phyloP scores from a whole-genome alignment of 1,284 basidiomycete genomes.

The Malassezia dermatis region DNA sequence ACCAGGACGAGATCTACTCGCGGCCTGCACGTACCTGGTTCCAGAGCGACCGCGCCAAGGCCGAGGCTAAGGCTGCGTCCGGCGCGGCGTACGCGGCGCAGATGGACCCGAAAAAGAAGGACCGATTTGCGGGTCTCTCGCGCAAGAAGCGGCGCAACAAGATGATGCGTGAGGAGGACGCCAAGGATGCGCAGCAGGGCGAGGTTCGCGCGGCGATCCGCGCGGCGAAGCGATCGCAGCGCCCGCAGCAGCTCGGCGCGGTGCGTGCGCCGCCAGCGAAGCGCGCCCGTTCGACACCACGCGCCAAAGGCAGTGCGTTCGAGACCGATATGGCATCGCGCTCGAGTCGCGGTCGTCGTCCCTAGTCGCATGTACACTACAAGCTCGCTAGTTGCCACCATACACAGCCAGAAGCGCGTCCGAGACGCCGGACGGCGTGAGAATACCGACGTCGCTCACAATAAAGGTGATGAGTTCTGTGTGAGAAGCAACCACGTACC shows the following conservation, averaged over 20 bases:
- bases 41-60: constrained; percentile 75
- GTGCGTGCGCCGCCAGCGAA: constrained; percentile 17
- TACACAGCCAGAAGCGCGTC: constrained; percentile 85
- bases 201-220: constrained; percentile 30
- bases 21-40: constrained; percentile 96
- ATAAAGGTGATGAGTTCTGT: constrained; percentile 75
- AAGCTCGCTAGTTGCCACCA: constrained; percentile 22
- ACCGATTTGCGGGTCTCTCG: constrained; percentile 35
- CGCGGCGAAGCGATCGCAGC: constrained; percentile 34
- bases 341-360: background rate
- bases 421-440: constrained; percentile 81
- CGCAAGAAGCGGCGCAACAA: constrained; percentile 31
- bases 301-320: constrained; percentile 17
- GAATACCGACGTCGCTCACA: constrained; percentile 78
- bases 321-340: constrained; percentile 18
- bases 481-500: background rate
- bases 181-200: constrained; percentile 21
- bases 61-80: constrained; percentile 56
- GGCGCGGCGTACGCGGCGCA: constrained; percentile 29
- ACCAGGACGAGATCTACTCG: constrained; percentile 85
- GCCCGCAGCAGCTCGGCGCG: constrained; percentile 36
- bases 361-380: background rate
- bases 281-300: constrained; percentile 10
- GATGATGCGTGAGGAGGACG: constrained; percentile 37
- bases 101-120: constrained; percentile 22